Evolutionary conservation across 1,284 basidiomycete genomes (phyloP).

Genomic region (Pseudozyma sp.): DNA sequence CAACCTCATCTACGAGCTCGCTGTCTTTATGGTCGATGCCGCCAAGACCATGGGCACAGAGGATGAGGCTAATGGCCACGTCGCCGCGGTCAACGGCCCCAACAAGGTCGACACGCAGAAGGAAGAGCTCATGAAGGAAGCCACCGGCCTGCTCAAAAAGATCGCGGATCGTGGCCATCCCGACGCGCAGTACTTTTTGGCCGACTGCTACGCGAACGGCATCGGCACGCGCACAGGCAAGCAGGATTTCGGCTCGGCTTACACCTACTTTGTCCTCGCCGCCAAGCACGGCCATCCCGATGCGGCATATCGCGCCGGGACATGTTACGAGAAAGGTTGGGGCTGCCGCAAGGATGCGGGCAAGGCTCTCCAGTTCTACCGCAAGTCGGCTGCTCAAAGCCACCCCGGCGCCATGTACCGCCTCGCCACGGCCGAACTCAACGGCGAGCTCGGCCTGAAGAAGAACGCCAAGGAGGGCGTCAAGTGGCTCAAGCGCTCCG

Average conservation of each 20-base stretch:
- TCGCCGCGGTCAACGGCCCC: conserved; percentile 30
- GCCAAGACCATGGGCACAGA: conserved; percentile 64
- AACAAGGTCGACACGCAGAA: conserved; percentile 43
- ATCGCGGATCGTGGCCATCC: conserved; percentile 93
- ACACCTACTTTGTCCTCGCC: conserved; percentile 93
- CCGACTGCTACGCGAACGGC: conserved; percentile 96
- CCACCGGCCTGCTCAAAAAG: conserved; percentile 84
- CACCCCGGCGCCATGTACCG: conserved; percentile 98
- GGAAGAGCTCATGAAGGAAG: conserved; percentile 86
- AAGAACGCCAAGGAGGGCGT: conserved; percentile 94
- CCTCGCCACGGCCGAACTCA: conserved; percentile 93
- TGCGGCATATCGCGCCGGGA: conserved; percentile 93
- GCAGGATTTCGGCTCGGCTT: conserved; percentile 97
- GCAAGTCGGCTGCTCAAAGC: conserved; percentile 86
- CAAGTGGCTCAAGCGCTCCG: conserved; percentile 96
- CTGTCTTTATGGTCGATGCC: conserved; percentile 97
- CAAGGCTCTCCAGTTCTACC: conserved; percentile 92
- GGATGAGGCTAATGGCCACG: conserved; percentile 27
- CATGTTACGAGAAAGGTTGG: conserved; percentile 99
- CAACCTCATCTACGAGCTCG: conserved; percentile 96
- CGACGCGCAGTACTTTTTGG: conserved; percentile 94
- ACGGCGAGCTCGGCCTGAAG: conserved; percentile 88
- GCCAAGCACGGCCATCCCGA: conserved; percentile 99
- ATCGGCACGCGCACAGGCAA: conserved; percentile 84
- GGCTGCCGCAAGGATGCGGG: conserved; percentile 90